Conservation (phyloP, 2,329 filamentous ascomycete genomes). For the Colletotrichum noveboracense region DNA sequence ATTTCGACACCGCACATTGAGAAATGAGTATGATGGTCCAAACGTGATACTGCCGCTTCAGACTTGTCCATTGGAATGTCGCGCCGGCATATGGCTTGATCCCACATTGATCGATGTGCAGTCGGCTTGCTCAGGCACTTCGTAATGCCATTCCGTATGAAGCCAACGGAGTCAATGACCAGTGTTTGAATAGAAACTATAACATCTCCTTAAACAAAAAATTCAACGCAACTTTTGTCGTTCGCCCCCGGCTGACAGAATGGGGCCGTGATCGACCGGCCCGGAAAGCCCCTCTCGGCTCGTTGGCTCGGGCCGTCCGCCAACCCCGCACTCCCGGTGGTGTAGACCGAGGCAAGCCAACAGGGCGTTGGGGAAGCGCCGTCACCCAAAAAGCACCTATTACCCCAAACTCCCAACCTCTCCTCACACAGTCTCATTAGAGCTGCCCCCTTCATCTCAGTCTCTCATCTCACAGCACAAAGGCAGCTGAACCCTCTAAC, state of each 20-base stretch:
- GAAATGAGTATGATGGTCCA: background rate
- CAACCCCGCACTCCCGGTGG: constrained; percentile 15
- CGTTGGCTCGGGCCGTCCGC: constrained; percentile 3
- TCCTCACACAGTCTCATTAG: background rate
- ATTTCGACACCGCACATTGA: background rate
- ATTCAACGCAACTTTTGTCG: background rate
- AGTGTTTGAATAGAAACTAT: background rate
- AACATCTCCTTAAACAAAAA: fast-evolving
- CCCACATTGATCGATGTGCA: background rate
- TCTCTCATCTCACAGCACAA: background rate
- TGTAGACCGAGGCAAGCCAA: constrained; percentile 16
- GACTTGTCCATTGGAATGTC: background rate
- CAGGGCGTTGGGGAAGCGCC: constrained; percentile 7
- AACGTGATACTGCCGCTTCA: background rate
- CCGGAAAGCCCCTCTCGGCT: background rate
- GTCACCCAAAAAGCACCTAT: background rate
- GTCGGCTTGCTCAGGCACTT: background rate
- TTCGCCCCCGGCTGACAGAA: background rate
- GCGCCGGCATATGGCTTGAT: background rate
- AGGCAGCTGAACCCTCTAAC: background rate
- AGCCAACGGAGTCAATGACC: background rate
- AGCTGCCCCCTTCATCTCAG: background rate
- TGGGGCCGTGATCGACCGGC: background rate
- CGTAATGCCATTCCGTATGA: background rate
- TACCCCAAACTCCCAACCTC: background rate